Evolutionary conservation across 352 stramenopile genomes (phyloP).

Genomic region (Phytophthora litchii): DNA sequence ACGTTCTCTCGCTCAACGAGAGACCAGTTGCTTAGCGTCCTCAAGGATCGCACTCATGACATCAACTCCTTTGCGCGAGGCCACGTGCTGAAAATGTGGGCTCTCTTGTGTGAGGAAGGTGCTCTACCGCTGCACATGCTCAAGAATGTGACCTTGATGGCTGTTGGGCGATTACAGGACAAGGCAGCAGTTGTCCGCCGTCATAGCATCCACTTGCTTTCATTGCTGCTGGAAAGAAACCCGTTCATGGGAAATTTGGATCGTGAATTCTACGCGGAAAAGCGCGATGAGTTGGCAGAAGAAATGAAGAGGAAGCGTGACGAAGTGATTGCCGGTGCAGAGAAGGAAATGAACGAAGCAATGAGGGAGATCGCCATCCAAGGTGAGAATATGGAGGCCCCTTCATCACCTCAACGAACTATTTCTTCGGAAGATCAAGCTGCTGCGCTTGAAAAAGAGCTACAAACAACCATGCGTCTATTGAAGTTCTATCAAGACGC

Average conservation of each 20-base stretch:
- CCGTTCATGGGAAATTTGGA: constrained; percentile 94
- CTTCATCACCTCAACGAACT: constrained; percentile 6
- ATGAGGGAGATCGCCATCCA: constrained; percentile 36
- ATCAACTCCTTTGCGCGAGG: constrained; percentile 93
- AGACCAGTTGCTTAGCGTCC: constrained; percentile 85
- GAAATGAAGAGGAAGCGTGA: constrained; percentile 65
- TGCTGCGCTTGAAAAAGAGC: constrained; percentile 65
- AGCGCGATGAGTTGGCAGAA: constrained; percentile 77
- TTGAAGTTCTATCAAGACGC: constrained; percentile 93
- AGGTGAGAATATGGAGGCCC: constrained; percentile 1
- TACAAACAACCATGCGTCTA: constrained; percentile 76
- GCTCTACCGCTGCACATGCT: constrained; percentile 90
- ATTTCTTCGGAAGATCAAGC: constrained; percentile 47
- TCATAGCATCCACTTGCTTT: constrained; percentile 88
- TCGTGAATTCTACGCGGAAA: constrained; percentile 76
- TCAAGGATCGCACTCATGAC: constrained; percentile 91
- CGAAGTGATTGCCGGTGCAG: constrained; percentile 82
- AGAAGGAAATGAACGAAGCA: constrained; percentile 73
- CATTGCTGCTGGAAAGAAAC: constrained; percentile 93
- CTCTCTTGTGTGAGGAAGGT: constrained; percentile 80
- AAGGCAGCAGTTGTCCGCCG: constrained; percentile 94
- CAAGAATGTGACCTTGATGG: constrained; percentile 80
- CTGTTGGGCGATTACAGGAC: constrained; percentile 90
- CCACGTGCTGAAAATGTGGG: constrained; percentile 92
- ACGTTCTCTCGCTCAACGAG: constrained; percentile 68